phyloP scores from a whole-genome alignment of 768 basidiomycete genomes.

The Mycena albidolilacea region DNA sequence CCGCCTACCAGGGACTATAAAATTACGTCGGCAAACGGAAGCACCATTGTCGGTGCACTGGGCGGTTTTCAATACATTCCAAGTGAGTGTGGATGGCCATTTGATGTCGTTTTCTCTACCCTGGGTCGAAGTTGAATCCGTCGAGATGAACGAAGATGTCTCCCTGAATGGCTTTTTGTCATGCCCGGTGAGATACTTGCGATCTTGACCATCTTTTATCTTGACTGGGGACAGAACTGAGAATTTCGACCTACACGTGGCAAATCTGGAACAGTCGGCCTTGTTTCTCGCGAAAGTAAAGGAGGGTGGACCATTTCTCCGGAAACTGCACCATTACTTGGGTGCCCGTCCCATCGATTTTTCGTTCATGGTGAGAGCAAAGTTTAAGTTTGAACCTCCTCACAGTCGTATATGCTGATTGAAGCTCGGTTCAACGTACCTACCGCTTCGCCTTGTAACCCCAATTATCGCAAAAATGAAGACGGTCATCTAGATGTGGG shows the following conservation, averaged over 20 bases:
- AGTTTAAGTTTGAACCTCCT: neutral
- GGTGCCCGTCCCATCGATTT: constrained; percentile 54
- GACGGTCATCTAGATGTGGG: constrained; percentile 54
- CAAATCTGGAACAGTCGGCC: constrained; percentile 58
- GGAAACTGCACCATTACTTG: constrained; percentile 56
- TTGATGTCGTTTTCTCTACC: constrained; percentile 23
- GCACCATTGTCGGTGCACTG: constrained; percentile 61
- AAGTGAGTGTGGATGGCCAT: constrained; percentile 22
- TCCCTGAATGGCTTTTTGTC: constrained; percentile 63
- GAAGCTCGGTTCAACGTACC: constrained; percentile 62
- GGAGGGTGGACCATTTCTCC: constrained; percentile 55
- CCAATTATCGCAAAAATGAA: neutral
- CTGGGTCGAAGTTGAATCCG: constrained; percentile 54
- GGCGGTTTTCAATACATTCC: constrained; percentile 60
- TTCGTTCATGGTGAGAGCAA: constrained; percentile 56
- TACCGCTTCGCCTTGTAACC: neutral
- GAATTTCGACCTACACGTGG: constrained; percentile 54
- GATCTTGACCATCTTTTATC: neutral
- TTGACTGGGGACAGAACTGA: constrained; percentile 41
- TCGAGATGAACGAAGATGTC: constrained; percentile 60
- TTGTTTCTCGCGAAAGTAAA: constrained; percentile 53
- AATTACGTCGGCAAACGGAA: constrained; percentile 65
- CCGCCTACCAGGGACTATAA: constrained; percentile 55
- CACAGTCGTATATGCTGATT: neutral
- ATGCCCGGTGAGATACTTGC: constrained; percentile 55